Percentiles rank a stretch among this genome's conserved stretches.
Conservation (phyloP, 2,329 filamentous ascomycete species). For the Chaetomium sp. region DNA sequence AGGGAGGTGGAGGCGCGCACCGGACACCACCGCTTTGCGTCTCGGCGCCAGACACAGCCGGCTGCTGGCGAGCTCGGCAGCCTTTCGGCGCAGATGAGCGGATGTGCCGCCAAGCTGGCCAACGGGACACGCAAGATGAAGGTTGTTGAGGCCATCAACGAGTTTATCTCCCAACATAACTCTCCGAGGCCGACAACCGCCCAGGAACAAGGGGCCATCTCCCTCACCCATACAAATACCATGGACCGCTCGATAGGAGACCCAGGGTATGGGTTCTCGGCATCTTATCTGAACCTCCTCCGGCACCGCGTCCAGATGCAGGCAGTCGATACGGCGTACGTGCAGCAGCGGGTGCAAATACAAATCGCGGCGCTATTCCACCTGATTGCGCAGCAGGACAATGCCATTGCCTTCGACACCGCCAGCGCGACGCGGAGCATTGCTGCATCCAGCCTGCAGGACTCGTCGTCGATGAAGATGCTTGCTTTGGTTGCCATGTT, state of each 20-base stretch:
- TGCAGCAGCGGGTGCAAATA: background rate
- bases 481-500: slow-evolving; percentile 49
- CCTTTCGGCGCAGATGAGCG: slow-evolving; percentile 42
- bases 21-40: slow-evolving; percentile 41
- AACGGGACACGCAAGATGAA: slow-evolving; percentile 44
- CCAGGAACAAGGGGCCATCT: background rate
- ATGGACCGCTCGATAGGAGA: too few species aligned
- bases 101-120: slow-evolving; percentile 43
- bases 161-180: slow-evolving; percentile 36
- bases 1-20: slow-evolving; percentile 43
- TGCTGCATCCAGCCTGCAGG: slow-evolving; percentile 43
- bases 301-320: background rate
- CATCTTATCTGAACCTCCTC: background rate
- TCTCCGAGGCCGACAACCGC: background rate
- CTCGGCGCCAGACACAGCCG: slow-evolving; percentile 36
- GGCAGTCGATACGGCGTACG: background rate
- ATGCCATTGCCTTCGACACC: background rate
- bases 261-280: background rate
- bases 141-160: slow-evolving; percentile 41
- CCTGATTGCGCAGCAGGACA: background rate
- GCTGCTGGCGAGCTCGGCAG: slow-evolving; percentile 39
- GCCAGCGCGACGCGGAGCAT: slow-evolving; percentile 39
- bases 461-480: slow-evolving; percentile 49
- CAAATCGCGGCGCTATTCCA: background rate
- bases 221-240: background rate